phyloP scores from a whole-genome alignment of 768 basidiomycete genomes.

The Floccularia luteovirens region DNA sequence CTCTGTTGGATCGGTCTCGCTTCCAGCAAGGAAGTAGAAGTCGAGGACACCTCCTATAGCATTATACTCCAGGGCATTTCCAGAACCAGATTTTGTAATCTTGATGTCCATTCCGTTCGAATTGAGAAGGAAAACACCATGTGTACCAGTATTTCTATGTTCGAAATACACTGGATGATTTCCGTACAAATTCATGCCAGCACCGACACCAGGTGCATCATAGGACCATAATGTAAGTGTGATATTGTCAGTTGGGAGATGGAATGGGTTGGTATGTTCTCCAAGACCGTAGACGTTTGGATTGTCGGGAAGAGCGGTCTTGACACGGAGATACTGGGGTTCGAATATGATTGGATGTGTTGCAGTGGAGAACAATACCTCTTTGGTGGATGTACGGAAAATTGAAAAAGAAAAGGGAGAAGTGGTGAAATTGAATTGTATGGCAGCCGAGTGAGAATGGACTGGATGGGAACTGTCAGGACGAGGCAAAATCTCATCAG shows the following conservation, averaged over 20 bases:
- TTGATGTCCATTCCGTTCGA: constrained; percentile 78
- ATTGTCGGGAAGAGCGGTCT: constrained; percentile 47
- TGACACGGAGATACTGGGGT: constrained; percentile 69
- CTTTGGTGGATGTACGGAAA: constrained; percentile 35
- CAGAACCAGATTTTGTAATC: constrained; percentile 32
- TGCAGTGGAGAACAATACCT: constrained; percentile 56
- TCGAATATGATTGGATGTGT: constrained; percentile 64
- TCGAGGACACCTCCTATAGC: constrained; percentile 73
- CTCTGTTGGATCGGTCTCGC: constrained; percentile 45
- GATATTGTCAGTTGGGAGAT: constrained; percentile 38
- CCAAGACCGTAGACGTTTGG: constrained; percentile 77
- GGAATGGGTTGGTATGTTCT: constrained; percentile 65
- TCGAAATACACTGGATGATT: constrained; percentile 72
- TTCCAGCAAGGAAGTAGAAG: constrained; percentile 73
- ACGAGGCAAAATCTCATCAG: constrained; percentile 51
- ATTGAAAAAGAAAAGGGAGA: constrained; percentile 59
- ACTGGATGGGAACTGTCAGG: constrained; percentile 25
- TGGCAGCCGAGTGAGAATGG: constrained; percentile 25
- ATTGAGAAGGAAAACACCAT: constrained; percentile 64
- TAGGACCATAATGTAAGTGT: constrained; percentile 56
- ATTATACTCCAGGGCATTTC: constrained; percentile 59
- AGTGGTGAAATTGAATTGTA: constrained; percentile 52
- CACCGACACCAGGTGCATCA: constrained; percentile 53
- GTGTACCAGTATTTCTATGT: constrained; percentile 56
- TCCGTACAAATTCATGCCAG: constrained; percentile 60